Percentiles rank a stretch among this genome's conserved stretches.
phyloP scores from a whole-genome alignment of 1,284 basidiomycete species.

The Melampsora larici-populina region DNA sequence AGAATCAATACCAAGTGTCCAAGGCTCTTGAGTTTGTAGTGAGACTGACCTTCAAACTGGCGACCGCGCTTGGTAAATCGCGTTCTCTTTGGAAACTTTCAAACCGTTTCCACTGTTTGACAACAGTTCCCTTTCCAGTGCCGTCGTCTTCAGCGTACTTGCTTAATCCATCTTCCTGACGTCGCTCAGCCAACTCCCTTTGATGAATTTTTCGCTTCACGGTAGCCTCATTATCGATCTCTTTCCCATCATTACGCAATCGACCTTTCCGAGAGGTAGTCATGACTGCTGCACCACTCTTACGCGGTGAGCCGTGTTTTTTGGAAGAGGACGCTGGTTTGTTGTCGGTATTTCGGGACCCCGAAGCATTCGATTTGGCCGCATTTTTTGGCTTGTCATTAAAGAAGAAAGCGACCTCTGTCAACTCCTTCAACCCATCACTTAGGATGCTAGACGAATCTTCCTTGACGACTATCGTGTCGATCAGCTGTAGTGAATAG shows the following conservation, averaged over 20 bases:
- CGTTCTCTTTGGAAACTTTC: constrained; percentile 95
- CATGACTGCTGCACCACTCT: constrained; percentile 39
- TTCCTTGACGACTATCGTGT: constrained; percentile 76
- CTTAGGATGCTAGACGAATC: constrained; percentile 72
- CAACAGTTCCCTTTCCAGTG: constrained; percentile 52
- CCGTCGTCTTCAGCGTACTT: constrained; percentile 65
- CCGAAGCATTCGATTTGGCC: constrained; percentile 57
- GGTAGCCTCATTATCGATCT: constrained; percentile 67
- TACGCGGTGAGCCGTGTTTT: constrained; percentile 44
- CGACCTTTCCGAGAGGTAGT: constrained; percentile 60
- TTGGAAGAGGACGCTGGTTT: constrained; percentile 3
- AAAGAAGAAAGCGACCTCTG: constrained; percentile 84
- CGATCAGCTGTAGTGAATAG: constrained; percentile 83
- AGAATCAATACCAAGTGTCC: neutral
- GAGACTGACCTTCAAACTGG: constrained; percentile 22
- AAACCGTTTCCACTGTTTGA: constrained; percentile 90
- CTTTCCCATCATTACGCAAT: constrained; percentile 65
- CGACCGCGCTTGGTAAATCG: constrained; percentile 64
- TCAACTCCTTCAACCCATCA: constrained; percentile 73
- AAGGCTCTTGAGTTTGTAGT: neutral
- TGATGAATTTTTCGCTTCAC: constrained; percentile 81
- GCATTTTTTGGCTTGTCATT: constrained; percentile 47
- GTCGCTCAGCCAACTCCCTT: constrained; percentile 70
- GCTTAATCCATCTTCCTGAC: constrained; percentile 78
- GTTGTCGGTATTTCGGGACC: constrained; percentile 43